phyloP scores from a whole-genome alignment of 495 filamentous ascomycete genomes.

The Pyrenula massariospora region DNA sequence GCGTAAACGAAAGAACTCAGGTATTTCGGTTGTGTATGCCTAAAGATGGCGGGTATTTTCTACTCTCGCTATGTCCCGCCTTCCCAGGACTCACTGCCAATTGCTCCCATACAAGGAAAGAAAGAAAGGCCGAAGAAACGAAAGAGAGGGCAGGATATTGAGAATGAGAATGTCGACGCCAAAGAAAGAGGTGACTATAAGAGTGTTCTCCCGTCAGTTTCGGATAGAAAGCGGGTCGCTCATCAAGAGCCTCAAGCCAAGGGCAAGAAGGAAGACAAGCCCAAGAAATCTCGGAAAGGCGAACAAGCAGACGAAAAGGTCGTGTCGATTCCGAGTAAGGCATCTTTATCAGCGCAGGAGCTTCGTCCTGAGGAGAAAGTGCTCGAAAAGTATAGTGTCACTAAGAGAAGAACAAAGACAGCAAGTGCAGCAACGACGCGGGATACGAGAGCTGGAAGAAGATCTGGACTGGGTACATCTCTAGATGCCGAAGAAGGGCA shows the following conservation, averaged over 20 bases:
- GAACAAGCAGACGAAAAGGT: neutral
- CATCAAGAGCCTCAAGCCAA: neutral
- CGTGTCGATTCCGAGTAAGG: neutral
- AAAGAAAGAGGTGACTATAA: too few relatives aligned
- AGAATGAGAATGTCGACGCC: too few relatives aligned
- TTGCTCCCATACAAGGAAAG: neutral
- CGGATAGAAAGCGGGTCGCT: neutral
- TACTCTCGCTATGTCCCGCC: constrained; percentile 41
- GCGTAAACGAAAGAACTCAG: too few relatives aligned
- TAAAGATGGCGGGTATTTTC: constrained; percentile 26
- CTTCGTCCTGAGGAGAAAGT: neutral
- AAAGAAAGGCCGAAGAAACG: constrained; percentile 8
- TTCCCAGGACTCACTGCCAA: neutral
- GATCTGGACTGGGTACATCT: neutral
- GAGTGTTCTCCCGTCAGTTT: neutral
- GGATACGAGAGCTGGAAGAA: neutral
- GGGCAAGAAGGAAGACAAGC: constrained; percentile 1
- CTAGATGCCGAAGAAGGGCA: too few relatives aligned
- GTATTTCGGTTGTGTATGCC: constrained; percentile 19
- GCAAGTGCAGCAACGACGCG: neutral
- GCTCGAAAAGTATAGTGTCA: neutral
- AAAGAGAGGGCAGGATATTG: constrained; percentile 1
- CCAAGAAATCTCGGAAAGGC: neutral
- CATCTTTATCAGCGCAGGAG: neutral
- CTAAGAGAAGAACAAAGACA: neutral